Percentiles rank a stretch among this genome's conserved stretches.
phyloP scores from a whole-genome alignment of 352 stramenopile genomes.

The Phytophthora melonis region DNA sequence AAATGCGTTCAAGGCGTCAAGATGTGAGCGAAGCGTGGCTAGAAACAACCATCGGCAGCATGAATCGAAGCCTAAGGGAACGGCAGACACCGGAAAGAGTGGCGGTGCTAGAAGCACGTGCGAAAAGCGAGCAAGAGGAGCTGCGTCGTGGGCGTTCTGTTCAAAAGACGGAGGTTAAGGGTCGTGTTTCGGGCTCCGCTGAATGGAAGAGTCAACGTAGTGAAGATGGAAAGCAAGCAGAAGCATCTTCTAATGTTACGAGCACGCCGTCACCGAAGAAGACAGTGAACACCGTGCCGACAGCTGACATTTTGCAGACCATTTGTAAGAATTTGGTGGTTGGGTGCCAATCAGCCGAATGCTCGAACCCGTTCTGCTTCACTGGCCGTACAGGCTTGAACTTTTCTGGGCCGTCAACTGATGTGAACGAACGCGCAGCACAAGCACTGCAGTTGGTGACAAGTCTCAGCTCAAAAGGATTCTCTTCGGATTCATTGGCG shows the following conservation, averaged over 20 bases:
- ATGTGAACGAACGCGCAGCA: slow-evolving; percentile 59
- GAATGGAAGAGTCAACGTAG: slow-evolving; percentile 81
- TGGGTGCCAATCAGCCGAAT: slow-evolving; percentile 44
- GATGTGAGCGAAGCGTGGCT: slow-evolving; percentile 80
- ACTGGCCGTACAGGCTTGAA: slow-evolving; percentile 24
- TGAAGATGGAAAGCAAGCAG: slow-evolving; percentile 63
- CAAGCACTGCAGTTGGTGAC: slow-evolving; percentile 57
- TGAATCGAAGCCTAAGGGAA: slow-evolving; percentile 58
- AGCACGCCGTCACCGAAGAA: slow-evolving; percentile 1
- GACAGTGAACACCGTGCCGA: slow-evolving; percentile 2
- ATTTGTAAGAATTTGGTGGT: slow-evolving; percentile 60
- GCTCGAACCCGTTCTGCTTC: slow-evolving; percentile 62
- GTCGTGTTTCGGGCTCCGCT: slow-evolving; percentile 78
- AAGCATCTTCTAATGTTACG: neutral
- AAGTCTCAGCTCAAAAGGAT: slow-evolving; percentile 41
- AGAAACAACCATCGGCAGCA: slow-evolving; percentile 50
- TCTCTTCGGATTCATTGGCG: slow-evolving; percentile 48
- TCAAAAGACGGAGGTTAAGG: slow-evolving; percentile 63
- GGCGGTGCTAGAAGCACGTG: slow-evolving; percentile 48
- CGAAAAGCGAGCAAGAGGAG: slow-evolving; percentile 56
- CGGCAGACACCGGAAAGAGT: slow-evolving; percentile 40
- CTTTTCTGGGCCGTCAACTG: slow-evolving; percentile 5
- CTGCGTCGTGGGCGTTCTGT: slow-evolving; percentile 42
- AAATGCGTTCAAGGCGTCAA: slow-evolving; percentile 65
- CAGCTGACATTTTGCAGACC: slow-evolving; percentile 48